Conservation (phyloP, 345 rosid species). For the Aurinia saxatilis region DNA sequence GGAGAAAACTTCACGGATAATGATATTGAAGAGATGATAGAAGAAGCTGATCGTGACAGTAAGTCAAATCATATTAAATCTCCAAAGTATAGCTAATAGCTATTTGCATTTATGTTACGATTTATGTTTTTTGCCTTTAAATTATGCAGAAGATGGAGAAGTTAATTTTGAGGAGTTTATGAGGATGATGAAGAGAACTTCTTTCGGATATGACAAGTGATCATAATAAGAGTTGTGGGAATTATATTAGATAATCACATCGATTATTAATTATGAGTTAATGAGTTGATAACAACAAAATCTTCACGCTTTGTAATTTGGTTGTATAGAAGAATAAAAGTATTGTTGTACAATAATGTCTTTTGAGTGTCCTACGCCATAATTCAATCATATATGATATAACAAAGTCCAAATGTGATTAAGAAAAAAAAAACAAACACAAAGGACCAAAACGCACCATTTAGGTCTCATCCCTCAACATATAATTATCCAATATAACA, state of each 20-base stretch:
- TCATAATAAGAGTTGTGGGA: background rate
- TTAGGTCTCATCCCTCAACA: too few relatives aligned
- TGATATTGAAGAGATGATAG: conserved; percentile 74
- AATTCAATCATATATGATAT: too few relatives aligned
- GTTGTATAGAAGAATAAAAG: background rate
- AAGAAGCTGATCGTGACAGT: conserved; percentile 82
- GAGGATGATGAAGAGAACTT: conserved; percentile 63
- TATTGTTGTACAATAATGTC: background rate
- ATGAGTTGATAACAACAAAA: too few relatives aligned
- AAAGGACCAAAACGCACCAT: too few relatives aligned
- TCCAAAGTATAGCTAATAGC: background rate
- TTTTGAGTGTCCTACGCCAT: too few relatives aligned
- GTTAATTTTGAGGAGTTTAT: conserved; percentile 56
- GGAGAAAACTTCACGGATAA: conserved; percentile 64
- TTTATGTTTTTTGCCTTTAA: background rate
- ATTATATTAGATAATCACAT: background rate
- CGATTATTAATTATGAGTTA: background rate
- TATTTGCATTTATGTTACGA: too few relatives aligned
- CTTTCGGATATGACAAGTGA: conserved; percentile 35
- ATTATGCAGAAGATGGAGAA: conserved; percentile 61
- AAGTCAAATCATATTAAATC: conserved; percentile 26
- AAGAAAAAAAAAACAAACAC: too few relatives aligned
- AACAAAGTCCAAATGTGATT: too few relatives aligned
- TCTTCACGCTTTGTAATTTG: too few relatives aligned
- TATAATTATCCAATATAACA: too few relatives aligned